Base-by-base conservation (phyloP, 1,284 basidiomycete species). In the Fomitopsis betulina region DNA sequence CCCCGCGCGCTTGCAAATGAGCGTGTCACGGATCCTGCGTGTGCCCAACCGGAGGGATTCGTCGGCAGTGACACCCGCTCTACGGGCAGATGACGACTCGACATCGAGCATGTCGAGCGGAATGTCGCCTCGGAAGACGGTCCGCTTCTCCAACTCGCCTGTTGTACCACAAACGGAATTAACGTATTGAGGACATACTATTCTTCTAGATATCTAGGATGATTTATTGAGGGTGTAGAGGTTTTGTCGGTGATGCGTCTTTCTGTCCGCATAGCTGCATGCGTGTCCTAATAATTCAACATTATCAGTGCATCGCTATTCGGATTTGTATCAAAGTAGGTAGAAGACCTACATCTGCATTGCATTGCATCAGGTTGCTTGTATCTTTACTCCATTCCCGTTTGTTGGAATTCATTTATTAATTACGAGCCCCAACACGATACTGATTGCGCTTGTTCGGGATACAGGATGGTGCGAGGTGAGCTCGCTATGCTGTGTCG, bases 21-120 rank as follows among this genome's bases (percentile, higher is more conserved):
- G 79, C 37, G 79, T 85, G 76, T 75, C 80, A 56, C 77, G 79
- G 54, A 74, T 86, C 33, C 69, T 85, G 32, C 64, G 57, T 8
- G 53, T 61, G 42, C 68, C 68, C 35, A 60, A 58, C 13, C 51
- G 66, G 57, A 69, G 67, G 52, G 62, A 61, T 35, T 62, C 64
- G 21, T 32, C 59, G 0, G 56, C 65, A 15, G 59, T 55, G 58
- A 58, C 43, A 63, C 57, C 37, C 59, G 62, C 17, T 57, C 59
- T 19, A 51, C 60, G 42, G 3, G 64, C 66, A 15, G 67, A 69
- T 56, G 62, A 60, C 54, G 67, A 68, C 39, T 65, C 67, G 50
- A 59, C 55, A 17, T 65, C 68, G 3, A 62, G 63, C 25, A 58
- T 58, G 17, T 66, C 68, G 10, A 62, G 64, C 19, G 64, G 60